Evolutionary conservation across 2,329 filamentous ascomycete species (phyloP).

Genomic region (Fusarium domesticum): DNA sequence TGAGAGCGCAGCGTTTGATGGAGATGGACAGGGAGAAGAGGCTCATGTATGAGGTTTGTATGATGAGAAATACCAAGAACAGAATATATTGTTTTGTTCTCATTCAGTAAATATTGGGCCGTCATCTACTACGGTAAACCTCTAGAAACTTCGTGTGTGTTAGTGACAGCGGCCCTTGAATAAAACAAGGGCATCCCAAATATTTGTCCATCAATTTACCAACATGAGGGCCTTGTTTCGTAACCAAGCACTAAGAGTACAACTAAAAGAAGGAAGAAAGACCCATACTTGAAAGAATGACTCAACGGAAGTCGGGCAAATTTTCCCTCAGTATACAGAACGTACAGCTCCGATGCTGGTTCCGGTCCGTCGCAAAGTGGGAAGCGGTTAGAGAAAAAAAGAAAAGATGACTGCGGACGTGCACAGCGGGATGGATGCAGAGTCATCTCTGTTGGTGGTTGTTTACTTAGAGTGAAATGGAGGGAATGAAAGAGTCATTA

Average conservation of each 20-base stretch:
- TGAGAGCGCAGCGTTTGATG: too few relatives aligned
- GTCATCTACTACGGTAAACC: too few relatives aligned
- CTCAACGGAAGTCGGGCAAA: conserved; percentile 29
- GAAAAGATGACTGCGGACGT: not conserved
- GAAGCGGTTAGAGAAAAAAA: not conserved
- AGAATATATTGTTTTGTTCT: too few relatives aligned
- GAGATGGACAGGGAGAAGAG: too few relatives aligned
- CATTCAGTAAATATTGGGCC: too few relatives aligned
- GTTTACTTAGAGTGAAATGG: not conserved
- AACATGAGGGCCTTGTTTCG: too few relatives aligned
- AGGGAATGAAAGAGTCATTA: conserved; percentile 12
- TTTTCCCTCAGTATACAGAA: conserved; percentile 12
- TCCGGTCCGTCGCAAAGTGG: conserved; percentile 27
- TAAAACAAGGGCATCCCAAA: not conserved
- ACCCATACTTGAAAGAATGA: conserved; percentile 11
- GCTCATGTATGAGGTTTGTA: too few relatives aligned
- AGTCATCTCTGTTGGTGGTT: not conserved
- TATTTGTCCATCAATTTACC: too few relatives aligned
- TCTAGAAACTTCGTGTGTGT: too few relatives aligned
- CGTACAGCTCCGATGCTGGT: conserved; percentile 4
- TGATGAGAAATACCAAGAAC: too few relatives aligned
- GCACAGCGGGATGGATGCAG: too few relatives aligned
- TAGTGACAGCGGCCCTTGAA: not conserved
- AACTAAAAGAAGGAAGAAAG: not conserved
- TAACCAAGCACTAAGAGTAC: too few relatives aligned